Percentiles rank a stretch among this genome's conserved stretches.
Evolutionary conservation across 2,329 filamentous ascomycete species (phyloP).

Genomic region (Apiospora marii): DNA sequence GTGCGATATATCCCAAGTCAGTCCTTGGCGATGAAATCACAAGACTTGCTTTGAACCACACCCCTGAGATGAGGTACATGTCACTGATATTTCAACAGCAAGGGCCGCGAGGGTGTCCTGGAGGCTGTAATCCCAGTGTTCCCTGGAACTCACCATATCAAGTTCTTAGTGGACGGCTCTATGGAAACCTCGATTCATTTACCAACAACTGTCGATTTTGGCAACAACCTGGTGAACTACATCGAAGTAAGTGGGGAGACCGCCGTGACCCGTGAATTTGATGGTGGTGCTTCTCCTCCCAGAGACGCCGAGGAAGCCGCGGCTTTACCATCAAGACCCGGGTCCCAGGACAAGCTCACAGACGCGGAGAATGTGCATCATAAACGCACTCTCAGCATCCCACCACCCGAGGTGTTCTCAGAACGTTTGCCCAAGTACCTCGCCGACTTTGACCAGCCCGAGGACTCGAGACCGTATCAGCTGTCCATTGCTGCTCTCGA

Average conservation of each 20-base stretch:
- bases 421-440: slow-evolving; percentile 84
- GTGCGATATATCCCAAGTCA: not conserved
- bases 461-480: slow-evolving; percentile 78
- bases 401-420: slow-evolving; percentile 69
- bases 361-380: slow-evolving; percentile 54
- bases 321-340: slow-evolving; percentile 42
- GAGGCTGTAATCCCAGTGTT: slow-evolving; percentile 83
- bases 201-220: slow-evolving; percentile 96
- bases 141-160: slow-evolving; percentile 94
- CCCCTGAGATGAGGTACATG: not conserved
- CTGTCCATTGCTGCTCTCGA: slow-evolving; percentile 78
- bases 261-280: slow-evolving; percentile 37
- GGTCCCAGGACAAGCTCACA: slow-evolving; percentile 47
- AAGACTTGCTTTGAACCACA: not conserved
- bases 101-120: slow-evolving; percentile 69
- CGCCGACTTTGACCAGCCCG: slow-evolving; percentile 83
- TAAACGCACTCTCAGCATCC: slow-evolving; percentile 64
- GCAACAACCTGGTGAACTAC: slow-evolving; percentile 98
- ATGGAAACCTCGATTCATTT: slow-evolving; percentile 89
- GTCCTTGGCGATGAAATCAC: not conserved
- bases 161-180: slow-evolving; percentile 92
- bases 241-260: slow-evolving; percentile 81
- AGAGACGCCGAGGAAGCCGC: slow-evolving; percentile 40
- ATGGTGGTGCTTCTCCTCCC: slow-evolving; percentile 40
- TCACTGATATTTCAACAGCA: slow-evolving; percentile 45